A percentile compares a stretch with the other conserved stretches of the same genome.
Evolutionary conservation across 306 rosid species (phyloP).

Genomic region (Notholithocarpus densiflorus): DNA sequence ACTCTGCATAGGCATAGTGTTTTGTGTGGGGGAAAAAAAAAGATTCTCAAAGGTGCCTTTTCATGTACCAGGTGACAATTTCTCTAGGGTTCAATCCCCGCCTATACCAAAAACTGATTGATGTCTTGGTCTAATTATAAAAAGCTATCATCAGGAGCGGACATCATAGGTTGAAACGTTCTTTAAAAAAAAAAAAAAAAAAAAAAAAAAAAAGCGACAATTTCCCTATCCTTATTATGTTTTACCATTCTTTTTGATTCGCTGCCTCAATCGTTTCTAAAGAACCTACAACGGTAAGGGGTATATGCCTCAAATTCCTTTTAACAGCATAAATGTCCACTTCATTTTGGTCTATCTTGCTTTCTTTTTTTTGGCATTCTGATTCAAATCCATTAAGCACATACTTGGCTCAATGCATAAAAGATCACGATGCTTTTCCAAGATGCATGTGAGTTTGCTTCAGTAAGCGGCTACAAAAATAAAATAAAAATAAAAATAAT

Average conservation of each 20-base stretch:
- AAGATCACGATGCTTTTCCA: neutral
- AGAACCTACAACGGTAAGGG: slow-evolving; percentile 41
- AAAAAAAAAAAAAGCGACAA: neutral
- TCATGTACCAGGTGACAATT: slow-evolving; percentile 6
- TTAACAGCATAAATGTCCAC: slow-evolving; percentile 18
- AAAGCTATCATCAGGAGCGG: too few relatives aligned
- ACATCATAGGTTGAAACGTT: too few relatives aligned
- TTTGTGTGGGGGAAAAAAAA: neutral
- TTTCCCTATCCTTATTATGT: slow-evolving; percentile 25
- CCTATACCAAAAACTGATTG: too few relatives aligned
- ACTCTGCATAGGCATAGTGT: neutral
- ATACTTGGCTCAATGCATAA: neutral
- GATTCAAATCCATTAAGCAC: slow-evolving; percentile 13
- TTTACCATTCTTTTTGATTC: slow-evolving; percentile 27
- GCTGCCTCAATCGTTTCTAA: slow-evolving; percentile 39
- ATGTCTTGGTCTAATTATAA: too few relatives aligned
- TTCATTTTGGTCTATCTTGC: slow-evolving; percentile 23
- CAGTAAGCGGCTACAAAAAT: too few relatives aligned
- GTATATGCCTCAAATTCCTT: slow-evolving; percentile 38
- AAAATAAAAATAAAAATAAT: too few relatives aligned
- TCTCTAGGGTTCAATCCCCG: neutral
- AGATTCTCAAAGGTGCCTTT: slow-evolving; percentile 5
- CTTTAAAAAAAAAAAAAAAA: too few relatives aligned
- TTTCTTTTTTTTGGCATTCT: slow-evolving; percentile 24
- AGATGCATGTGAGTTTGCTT: too few relatives aligned